Evolutionary conservation across 805 yeast genomes (phyloP), one percentile per base, ranked within the genome.

Genomic region (Spencermartinsiella europaea): DNA sequence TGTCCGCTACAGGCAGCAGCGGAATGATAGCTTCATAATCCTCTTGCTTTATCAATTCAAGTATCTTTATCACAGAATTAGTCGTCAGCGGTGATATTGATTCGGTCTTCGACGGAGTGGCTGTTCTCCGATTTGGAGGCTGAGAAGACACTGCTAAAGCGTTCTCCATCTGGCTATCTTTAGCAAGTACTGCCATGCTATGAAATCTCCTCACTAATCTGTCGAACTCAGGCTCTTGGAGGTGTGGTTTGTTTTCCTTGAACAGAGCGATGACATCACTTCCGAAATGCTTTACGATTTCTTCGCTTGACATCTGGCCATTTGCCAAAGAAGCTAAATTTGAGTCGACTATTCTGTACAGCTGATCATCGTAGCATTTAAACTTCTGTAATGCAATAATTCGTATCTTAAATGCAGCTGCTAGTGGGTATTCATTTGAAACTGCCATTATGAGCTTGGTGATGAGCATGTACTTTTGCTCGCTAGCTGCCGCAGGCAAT

Each of bases 381-480:
- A 34, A 34, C 12, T 20, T 10, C n/a, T 33, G 12, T n/a, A 47
- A n/a, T 5, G 47, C 50, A 3, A 35, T 20, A 2, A 39, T 10
- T 17, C 50, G 31, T 16, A 46, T 20, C 28, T 41, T 38, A 5
- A 49, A 38, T 14, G 50, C 50, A 16, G 46, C 33, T 15, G 25
- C 12, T 12, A 35, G 25, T 3, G 50, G 37, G 4, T 38, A 28
- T 8, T 37, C 42, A 31, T 46, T 47, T 5, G 46, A 40, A n/a
- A 44, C 27, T 4, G 51, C 17, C 16, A 44, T 20, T 2, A 44
- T 17, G 22, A 46, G 39, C 31, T 42, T 48, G 8, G 44, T 38
- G 19, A 46, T 46, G 27, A 46, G 21, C 12, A 22, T 37, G 25
- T 36, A 15, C 19, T 42, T 48, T 22, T 48, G 49, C 4, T 33